Base-by-base conservation (phyloP, 495 filamentous ascomycete species). In the Aspergillus bridgeri region DNA sequence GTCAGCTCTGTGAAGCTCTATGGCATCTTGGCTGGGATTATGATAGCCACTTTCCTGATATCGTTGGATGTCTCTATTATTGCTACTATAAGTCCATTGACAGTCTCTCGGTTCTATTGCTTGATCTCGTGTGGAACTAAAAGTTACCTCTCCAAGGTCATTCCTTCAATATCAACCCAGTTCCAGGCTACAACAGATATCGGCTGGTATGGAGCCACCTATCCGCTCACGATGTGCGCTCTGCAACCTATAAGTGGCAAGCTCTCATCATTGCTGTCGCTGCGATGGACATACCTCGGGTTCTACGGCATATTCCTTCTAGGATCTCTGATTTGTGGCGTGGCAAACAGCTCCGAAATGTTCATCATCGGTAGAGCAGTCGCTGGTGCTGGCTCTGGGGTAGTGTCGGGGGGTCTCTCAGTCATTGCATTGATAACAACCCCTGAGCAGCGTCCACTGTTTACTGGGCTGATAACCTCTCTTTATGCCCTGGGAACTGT, bases 291-390 rank as follows among this genome's bases (percentile, higher is more conserved):
- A 13, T 92, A 82, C 69, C 71, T 92, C 1, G 60, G 62, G n/a
- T 83, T 84, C 53, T 81, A 91, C 60, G 64, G 67, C 53, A 66
- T 93, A 58, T 93, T 93, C 66, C 89, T 91, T 58, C 57, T 90
- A 42, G 90, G 90, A 18, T 85, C 80, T 38, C 69, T 88, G 15
- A 75, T 93, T 58, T 92, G 88, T 64, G 89, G 81, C 19, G 81
- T 83, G 1, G 86, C 90, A 2, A 83, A 86, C 8, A 83, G 73
- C 54, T 89, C 85, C 8, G 73, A 76, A 5, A 78, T 82, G n/a
- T 77, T 93, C 27, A 92, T 93, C 59, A 64, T 91, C 52, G 90
- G 90, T 5, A 81, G 90, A 42, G 89, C 90, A 24, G 74, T 93
- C 43, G 86, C 88, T 25, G 90, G 90, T n/a, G 64, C 90, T 21